These are phyloP conservation scores for Pseudofabraea citricarpa DNA, from an alignment of 2,329 filamentous ascomycete genomes.

Conservation along the genomic window DNA sequence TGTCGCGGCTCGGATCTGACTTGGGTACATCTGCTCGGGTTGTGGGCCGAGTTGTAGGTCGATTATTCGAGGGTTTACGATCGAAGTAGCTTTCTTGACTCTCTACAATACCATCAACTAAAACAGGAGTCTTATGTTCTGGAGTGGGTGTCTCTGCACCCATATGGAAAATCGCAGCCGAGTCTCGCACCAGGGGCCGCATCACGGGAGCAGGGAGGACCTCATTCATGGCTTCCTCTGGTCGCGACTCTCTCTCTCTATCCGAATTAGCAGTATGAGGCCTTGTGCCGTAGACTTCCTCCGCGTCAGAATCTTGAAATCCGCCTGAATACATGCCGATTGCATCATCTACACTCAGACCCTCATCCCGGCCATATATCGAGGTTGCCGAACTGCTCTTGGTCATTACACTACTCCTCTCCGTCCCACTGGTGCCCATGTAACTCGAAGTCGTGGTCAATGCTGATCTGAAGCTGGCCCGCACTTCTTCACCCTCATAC, in stretches of 20 bases:
- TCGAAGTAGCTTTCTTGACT: constrained; percentile 13
- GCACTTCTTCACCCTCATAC: constrained; percentile 33
- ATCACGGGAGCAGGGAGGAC: constrained; percentile 9
- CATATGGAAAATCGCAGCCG: constrained; percentile 30
- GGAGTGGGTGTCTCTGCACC: neutral
- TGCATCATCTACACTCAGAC: constrained; percentile 60
- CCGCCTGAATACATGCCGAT: constrained; percentile 66
- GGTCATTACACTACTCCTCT: constrained; percentile 76
- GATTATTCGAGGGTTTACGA: no score
- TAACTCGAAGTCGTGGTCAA: constrained; percentile 54
- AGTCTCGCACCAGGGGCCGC: constrained; percentile 29
- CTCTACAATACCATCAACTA: constrained; percentile 6
- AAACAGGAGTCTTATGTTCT: neutral
- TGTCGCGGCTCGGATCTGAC: constrained; percentile 50
- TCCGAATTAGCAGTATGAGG: constrained; percentile 18
- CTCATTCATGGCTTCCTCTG: constrained; percentile 22
- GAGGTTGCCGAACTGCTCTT: constrained; percentile 73
- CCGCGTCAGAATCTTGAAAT: constrained; percentile 47
- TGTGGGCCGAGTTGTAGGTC: constrained; percentile 8
- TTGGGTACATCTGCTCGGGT: constrained; percentile 8
- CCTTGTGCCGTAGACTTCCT: constrained; percentile 27
- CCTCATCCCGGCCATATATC: constrained; percentile 47
- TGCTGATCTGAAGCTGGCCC: constrained; percentile 55
- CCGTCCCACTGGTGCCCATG: constrained; percentile 62
- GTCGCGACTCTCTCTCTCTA: constrained; percentile 11